phyloP scores from a whole-genome alignment of 2,329 filamentous ascomycete genomes.

The Fusarium ramigenum region DNA sequence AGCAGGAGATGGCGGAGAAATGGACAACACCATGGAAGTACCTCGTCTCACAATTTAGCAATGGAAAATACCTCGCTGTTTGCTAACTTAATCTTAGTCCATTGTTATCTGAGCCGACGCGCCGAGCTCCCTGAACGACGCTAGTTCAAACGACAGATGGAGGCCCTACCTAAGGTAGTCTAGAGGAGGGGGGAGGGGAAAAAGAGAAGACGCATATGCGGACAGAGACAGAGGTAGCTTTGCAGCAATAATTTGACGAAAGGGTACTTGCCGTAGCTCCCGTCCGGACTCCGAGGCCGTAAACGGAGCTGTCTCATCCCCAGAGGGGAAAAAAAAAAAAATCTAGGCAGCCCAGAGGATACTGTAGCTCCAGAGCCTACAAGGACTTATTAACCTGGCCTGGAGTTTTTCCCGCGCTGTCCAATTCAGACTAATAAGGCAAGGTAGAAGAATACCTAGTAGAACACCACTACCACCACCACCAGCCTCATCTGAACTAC shows the following conservation, averaged over 20 bases:
- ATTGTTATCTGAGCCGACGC: not conserved
- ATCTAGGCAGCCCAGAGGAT: conserved; percentile 30
- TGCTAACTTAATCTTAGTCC: not conserved
- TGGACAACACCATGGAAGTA: not conserved
- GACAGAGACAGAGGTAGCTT: not conserved
- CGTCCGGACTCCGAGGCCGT: conserved; percentile 50
- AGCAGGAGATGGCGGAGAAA: not conserved
- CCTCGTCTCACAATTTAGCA: not conserved
- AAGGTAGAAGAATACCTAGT: not conserved
- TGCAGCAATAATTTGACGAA: not conserved
- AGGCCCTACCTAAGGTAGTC: too few species aligned
- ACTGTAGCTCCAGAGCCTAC: conserved; percentile 14
- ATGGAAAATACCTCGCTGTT: not conserved
- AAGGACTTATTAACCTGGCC: conserved; percentile 6
- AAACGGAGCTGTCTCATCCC: conserved; percentile 47
- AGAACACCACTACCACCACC: not conserved
- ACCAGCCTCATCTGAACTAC: conserved; percentile 12
- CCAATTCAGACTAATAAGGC: conserved; percentile 2
- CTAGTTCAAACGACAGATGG: not conserved
- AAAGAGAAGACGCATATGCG: not conserved
- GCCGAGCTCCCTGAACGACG: not conserved
- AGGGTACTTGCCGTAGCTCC: conserved; percentile 13
- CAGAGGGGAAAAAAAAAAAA: conserved; percentile 36
- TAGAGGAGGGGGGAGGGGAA: not conserved
- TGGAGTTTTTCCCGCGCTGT: conserved; percentile 31